A percentile compares a stretch with the other conserved stretches of the same genome.
These are phyloP conservation scores for Boechera stricta DNA, from an alignment of 345 rosid genomes.

Conservation along the genomic window DNA sequence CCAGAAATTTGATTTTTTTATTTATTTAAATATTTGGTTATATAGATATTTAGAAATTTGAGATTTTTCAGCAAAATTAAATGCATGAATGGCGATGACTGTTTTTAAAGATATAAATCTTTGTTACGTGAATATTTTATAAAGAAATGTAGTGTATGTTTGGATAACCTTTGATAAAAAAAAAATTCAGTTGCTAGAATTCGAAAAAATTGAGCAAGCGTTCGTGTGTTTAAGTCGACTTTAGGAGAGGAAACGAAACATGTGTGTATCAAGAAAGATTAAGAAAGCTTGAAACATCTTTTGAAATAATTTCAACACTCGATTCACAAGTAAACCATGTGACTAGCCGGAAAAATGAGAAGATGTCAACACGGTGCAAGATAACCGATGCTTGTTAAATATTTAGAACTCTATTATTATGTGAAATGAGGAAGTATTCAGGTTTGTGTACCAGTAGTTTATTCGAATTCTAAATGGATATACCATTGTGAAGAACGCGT, in stretches of 20 bases:
- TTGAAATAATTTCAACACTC: background rate
- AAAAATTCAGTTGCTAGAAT: background rate
- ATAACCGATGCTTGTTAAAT: background rate
- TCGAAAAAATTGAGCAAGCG: background rate
- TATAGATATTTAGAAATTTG: background rate
- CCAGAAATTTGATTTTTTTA: background rate
- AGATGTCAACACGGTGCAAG: background rate
- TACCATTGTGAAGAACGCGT: background rate
- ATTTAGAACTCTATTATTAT: background rate
- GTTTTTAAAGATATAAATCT: background rate
- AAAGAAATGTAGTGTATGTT: background rate
- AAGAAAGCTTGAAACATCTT: too few species aligned
- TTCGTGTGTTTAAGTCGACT: background rate
- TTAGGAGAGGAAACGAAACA: background rate
- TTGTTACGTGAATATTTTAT: too few species aligned
- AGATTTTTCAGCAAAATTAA: too few species aligned
- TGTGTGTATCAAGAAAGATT: background rate
- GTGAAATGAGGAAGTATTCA: background rate
- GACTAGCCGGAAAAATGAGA: background rate
- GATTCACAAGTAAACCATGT: background rate
- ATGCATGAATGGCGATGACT: background rate
- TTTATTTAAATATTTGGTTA: too few species aligned
- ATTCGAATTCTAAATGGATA: background rate
- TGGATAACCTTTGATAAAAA: background rate
- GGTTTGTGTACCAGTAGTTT: too few species aligned